phyloP scores from a whole-genome alignment of 164 flowering plant genomes.

The Berberis thunbergii region DNA sequence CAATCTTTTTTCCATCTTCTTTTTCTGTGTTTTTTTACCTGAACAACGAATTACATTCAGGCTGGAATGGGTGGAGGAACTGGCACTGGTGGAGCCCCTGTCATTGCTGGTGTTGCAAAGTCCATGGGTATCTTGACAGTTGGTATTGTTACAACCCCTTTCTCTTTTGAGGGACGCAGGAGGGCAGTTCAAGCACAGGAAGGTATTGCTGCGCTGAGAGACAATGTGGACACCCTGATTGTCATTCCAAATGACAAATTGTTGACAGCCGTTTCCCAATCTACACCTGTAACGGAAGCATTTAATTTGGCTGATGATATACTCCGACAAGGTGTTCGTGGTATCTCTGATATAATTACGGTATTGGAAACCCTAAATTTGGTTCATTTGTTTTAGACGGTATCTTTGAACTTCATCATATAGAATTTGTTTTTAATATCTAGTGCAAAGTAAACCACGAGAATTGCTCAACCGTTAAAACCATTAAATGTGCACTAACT shows the following conservation, averaged over 20 bases:
- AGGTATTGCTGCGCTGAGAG: slow-evolving; percentile 83
- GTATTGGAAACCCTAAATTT: slow-evolving; percentile 5
- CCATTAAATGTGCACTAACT: too few species aligned
- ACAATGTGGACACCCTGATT: slow-evolving; percentile 75
- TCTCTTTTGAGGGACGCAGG: slow-evolving; percentile 3
- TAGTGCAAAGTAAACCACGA: too few species aligned
- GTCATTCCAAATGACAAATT: slow-evolving; percentile 90
- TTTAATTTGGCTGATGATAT: slow-evolving; percentile 86
- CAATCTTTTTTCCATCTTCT: neutral
- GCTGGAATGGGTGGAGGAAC: slow-evolving; percentile 6
- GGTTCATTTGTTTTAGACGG: too few species aligned
- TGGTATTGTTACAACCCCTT: slow-evolving; percentile 3
- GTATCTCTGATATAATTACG: slow-evolving; percentile 4
- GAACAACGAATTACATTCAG: neutral
- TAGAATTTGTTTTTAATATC: too few species aligned
- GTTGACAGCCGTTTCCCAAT: slow-evolving; percentile 70
- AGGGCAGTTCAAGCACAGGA: slow-evolving; percentile 11
- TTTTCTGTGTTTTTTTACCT: neutral
- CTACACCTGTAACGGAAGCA: slow-evolving; percentile 86
- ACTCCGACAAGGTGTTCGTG: slow-evolving; percentile 35
- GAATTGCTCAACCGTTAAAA: too few species aligned
- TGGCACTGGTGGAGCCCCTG: slow-evolving; percentile 34
- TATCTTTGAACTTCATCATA: too few species aligned
- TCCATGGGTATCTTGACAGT: slow-evolving; percentile 87
- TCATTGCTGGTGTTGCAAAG: slow-evolving; percentile 77